These are phyloP conservation scores for Kluyveromyces starmeri DNA, from an alignment of 805 yeast species.

Conservation along the genomic window DNA sequence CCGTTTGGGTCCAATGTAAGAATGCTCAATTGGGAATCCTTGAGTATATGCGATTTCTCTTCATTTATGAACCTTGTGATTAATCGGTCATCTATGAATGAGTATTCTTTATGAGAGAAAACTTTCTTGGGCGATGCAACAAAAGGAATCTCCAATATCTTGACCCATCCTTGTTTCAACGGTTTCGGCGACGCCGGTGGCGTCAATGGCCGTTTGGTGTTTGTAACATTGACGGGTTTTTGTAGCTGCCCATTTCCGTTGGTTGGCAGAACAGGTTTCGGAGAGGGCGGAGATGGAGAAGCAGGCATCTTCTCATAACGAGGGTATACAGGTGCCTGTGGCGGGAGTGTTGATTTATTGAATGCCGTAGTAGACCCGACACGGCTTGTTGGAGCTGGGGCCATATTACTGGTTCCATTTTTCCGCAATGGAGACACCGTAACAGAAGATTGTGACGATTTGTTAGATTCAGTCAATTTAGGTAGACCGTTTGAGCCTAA, in stretches of 20 bases:
- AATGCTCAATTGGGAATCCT: constrained; percentile 4
- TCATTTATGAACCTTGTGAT: constrained; percentile 6
- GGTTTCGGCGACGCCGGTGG: constrained; percentile 6
- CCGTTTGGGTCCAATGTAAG: constrained; percentile 8
- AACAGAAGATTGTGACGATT: constrained; percentile 1
- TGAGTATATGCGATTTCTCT: not conserved
- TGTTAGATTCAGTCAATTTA: not conserved
- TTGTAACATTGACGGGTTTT: not conserved
- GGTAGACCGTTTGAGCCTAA: constrained; percentile 6
- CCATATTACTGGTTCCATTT: constrained; percentile 18
- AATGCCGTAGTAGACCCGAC: constrained; percentile 1
- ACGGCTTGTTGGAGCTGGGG: constrained; percentile 1
- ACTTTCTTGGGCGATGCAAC: constrained; percentile 2
- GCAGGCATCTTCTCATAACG: not conserved
- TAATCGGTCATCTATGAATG: constrained; percentile 5
- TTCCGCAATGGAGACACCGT: constrained; percentile 8
- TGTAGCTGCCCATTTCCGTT: not conserved
- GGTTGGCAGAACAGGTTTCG: not conserved
- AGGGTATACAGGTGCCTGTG: not conserved
- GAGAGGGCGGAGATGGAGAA: not conserved
- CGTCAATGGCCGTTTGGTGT: not conserved
- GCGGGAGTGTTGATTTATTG: constrained; percentile 1
- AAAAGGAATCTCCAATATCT: constrained; percentile 22
- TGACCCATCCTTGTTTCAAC: constrained; percentile 23
- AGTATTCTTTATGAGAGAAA: constrained; percentile 5